Percentiles rank a stretch among this genome's conserved stretches.
These are phyloP conservation scores for Hyphopichia wangnamkhiaoensis DNA, from an alignment of 1,139 yeast genomes.

Conservation along the genomic window DNA sequence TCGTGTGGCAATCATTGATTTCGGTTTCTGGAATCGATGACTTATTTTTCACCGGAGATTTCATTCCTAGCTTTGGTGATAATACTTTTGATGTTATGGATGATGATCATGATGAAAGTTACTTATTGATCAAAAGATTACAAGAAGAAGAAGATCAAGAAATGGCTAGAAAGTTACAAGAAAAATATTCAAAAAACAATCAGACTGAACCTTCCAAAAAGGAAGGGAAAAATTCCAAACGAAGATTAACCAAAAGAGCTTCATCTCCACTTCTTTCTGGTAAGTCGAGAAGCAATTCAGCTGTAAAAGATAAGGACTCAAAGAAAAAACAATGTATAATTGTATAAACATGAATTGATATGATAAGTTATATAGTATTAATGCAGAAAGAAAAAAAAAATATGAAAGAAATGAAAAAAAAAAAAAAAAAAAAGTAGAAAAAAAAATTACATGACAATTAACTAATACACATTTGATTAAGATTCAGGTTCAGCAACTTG, in stretches of 20 bases:
- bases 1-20: conserved; percentile 77
- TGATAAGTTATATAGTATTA: no score
- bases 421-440: neutral
- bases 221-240: neutral
- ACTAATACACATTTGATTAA: neutral
- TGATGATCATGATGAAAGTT: conserved; percentile 34
- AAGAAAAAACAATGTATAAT: neutral
- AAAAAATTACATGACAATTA: neutral
- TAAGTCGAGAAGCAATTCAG: no score
- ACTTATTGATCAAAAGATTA: conserved; percentile 48
- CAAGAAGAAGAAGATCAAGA: conserved; percentile 65
- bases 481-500: neutral
- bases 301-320: no score
- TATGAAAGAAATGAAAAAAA: neutral
- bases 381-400: conserved; percentile 1
- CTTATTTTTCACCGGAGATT: conserved; percentile 63
- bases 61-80: conserved; percentile 43
- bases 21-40: conserved; percentile 69
- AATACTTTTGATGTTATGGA: conserved; percentile 15
- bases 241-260: neutral
- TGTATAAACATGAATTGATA: no score
- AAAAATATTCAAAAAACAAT: conserved; percentile 16
- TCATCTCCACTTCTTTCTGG: no score
- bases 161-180: conserved; percentile 52
- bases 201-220: conserved; percentile 4